Evolutionary conservation across 805 yeast genomes (phyloP).

Genomic region (Wickerhamiella alocasiicola): DNA sequence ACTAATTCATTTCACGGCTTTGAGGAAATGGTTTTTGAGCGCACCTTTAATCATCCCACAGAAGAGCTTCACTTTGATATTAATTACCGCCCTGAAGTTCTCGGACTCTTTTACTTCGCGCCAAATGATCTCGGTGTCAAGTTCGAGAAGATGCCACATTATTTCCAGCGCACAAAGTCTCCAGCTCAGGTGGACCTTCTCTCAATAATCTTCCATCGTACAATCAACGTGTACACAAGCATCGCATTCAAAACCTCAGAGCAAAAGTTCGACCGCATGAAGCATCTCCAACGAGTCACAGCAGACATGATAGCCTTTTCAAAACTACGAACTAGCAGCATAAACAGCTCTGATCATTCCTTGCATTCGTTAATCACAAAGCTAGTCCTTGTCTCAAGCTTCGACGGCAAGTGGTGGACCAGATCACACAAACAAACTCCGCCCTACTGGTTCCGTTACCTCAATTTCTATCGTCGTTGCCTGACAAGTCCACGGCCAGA

Average conservation of each 20-base stretch:
- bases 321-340: not conserved
- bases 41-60: not conserved
- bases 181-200: not conserved
- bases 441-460: not conserved
- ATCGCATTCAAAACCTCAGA: not conserved
- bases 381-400: not conserved
- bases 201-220: not conserved
- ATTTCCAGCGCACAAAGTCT: not conserved
- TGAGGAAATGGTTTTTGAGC: not conserved
- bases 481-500: not conserved
- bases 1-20: not conserved
- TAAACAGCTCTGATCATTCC: not conserved
- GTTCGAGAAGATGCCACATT: not conserved
- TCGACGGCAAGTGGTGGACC: not conserved
- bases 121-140: not conserved
- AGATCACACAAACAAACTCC: not conserved
- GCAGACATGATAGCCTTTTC: not conserved
- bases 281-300: not conserved
- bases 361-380: not conserved
- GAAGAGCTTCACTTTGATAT: not conserved
- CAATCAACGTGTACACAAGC: not conserved
- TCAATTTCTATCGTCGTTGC: not conserved
- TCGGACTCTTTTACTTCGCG: not conserved
- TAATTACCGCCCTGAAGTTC: not conserved
- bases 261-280: not conserved